Evolutionary conservation across 495 filamentous ascomycete genomes (phyloP), one percentile per base, ranked within the genome.

Genomic region (Thermothielavioides terrestris): DNA sequence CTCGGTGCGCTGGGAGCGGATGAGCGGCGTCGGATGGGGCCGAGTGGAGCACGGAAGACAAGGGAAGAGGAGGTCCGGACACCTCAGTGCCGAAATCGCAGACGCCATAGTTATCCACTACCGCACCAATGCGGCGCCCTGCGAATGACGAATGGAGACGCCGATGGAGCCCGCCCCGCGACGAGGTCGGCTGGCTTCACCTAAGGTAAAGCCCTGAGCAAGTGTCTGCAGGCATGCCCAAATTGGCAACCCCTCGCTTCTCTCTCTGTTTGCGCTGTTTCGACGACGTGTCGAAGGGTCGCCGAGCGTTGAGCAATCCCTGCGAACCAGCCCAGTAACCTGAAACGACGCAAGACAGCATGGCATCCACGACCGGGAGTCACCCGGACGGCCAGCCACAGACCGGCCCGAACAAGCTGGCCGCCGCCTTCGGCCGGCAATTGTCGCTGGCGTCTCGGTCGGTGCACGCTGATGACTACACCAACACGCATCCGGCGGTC

Each of bases 381-480:
- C n/a, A n/a, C n/a, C n/a, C n/a, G n/a, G n/a, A n/a, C n/a, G n/a
- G n/a, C n/a, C n/a, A n/a, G n/a, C n/a, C n/a, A n/a, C n/a, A n/a
- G n/a, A n/a, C 53, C 23, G 56, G 60, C 12, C 52, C 64, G 21
- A 46, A 56, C 43, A 47, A 56, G 32, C 62, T 67, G 17, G 42
- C 51, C 22, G 49, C 42, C 9, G 61, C 59, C n/a, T 63, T 67
- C 36, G 40, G 46, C 30, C 50, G 44, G 55, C 32, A 57, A 39
- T 68, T 79, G 49, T 75, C 74, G 2, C 62, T 80, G 37, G 68
- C 86, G 21, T 92, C 89, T 21, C 78, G 78, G 40, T 79, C 84
- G n/a, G 73, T 97, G 51, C 91, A 97, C 68, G 88, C 84, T 43
- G 90, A 95, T 55, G 88, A 95, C 69, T 70, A 68, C 53, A 72